A percentile compares a stretch with the other conserved stretches of the same genome.
phyloP scores from a whole-genome alignment of 1,284 basidiomycete species.

The Malassezia vespertilionis region DNA sequence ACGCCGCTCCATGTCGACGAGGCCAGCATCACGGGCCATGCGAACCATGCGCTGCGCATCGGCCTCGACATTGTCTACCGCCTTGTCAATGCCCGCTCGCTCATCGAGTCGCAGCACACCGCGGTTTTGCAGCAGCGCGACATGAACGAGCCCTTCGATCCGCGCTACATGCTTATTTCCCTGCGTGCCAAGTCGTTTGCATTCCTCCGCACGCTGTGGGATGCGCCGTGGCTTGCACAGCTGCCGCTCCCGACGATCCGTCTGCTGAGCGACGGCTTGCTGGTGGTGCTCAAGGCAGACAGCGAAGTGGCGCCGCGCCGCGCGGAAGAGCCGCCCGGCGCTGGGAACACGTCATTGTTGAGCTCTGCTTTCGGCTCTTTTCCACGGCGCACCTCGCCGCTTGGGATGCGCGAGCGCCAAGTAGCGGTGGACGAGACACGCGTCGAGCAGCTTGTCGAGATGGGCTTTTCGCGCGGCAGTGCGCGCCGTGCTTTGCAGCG shows the following conservation, averaged over 20 bases:
- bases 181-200: slow-evolving; percentile 65
- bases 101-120: slow-evolving; percentile 78
- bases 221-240: slow-evolving; percentile 68
- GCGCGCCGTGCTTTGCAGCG: slow-evolving; percentile 72
- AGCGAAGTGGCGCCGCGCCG: slow-evolving; percentile 34
- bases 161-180: slow-evolving; percentile 71
- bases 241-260: slow-evolving; percentile 55
- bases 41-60: slow-evolving; percentile 69
- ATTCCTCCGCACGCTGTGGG: slow-evolving; percentile 63
- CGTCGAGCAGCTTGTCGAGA: slow-evolving; percentile 74
- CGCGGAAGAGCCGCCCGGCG: neutral
- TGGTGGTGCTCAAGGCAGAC: slow-evolving; percentile 72
- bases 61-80: slow-evolving; percentile 66
- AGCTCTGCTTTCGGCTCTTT: slow-evolving; percentile 17
- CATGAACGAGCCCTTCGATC: slow-evolving; percentile 55
- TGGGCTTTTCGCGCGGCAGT: slow-evolving; percentile 84
- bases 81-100: slow-evolving; percentile 60
- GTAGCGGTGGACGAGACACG: slow-evolving; percentile 50
- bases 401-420: neutral
- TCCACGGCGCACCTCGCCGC: slow-evolving; percentile 14
- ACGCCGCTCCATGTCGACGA: neutral
- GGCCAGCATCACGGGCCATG: slow-evolving; percentile 52
- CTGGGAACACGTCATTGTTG: slow-evolving; percentile 7
- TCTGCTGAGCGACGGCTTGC: slow-evolving; percentile 63
- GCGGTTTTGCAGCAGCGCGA: slow-evolving; percentile 51